Evolutionary conservation across 1,284 basidiomycete genomes (phyloP), one percentile per base, ranked within the genome.

Genomic region (Trichosporon faecale): DNA sequence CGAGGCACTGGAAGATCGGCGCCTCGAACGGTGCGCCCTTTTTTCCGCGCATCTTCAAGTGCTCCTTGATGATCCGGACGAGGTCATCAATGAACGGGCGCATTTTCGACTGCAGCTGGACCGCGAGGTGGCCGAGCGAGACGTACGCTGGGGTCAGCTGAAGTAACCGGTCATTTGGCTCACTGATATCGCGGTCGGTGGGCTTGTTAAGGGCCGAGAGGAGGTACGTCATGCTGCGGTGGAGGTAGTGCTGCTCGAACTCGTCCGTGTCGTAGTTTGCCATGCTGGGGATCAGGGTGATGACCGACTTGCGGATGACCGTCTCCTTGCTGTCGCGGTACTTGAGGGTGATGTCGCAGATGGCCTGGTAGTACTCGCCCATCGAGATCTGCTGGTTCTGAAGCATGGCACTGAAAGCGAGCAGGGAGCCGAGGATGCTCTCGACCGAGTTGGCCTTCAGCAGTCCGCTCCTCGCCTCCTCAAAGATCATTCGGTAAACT

Each of bases 1-100:
- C 94, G 65, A 99, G 89, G 82, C 97, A 99, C 85, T 98, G 93
- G 80, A 99, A 99, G 74, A 99, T 95, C 0, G 96, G 93, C 73
- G 94, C 94, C 84, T 98, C 96, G 16, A 92, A 90, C 4, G 93
- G 92, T 2, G 93, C 92, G 78, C 94, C 94, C 87, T 96, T 98
- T 82, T 91, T 94, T 61, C 94, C 95, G 81, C 92, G 86, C 77
- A 89, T 88, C 78, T 92, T 90, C 44, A 99, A 84, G 23, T 93
- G 94, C 71, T 90, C 88, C 83, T 98, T 98, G 79, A 98, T 93
- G 69, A 94, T 91, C 66, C 86, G 85, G 88, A 99, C 92, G 70
- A 98, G 93, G 2, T 91, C 89, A 72, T 99, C 96, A 64, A 99
- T 88, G 84, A 98, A 99, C 0, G 91, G 91, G 78, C 95, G 94